These are phyloP conservation scores for Cyclotella kingstonii DNA, from an alignment of 108 stramenopile species.

Conservation along the genomic window DNA sequence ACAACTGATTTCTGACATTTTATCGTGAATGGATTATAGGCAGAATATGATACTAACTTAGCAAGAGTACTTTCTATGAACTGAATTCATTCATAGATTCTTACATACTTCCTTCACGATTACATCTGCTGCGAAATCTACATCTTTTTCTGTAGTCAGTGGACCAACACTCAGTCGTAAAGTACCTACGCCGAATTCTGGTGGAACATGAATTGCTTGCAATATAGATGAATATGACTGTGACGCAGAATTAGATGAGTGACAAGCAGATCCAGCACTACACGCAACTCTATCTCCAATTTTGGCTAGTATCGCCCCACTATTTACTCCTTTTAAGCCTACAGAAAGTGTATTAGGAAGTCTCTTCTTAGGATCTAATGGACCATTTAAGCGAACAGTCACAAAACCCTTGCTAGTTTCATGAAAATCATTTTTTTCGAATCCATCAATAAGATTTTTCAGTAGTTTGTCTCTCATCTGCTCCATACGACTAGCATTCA, in stretches of 20 bases:
- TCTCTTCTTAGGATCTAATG: conserved; percentile 49
- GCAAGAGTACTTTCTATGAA: too few relatives aligned
- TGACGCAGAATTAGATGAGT: conserved; percentile 53
- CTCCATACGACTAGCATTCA: conserved; percentile 64
- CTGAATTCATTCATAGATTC: too few relatives aligned
- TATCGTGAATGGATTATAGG: too few relatives aligned
- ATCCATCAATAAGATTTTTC: conserved; percentile 29
- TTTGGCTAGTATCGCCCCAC: conserved; percentile 52
- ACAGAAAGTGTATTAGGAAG: conserved; percentile 95
- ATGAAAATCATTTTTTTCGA: conserved; percentile 29
- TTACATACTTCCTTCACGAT: conserved; percentile 58
- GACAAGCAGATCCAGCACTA: conserved; percentile 92
- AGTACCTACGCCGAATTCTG: conserved; percentile 83
- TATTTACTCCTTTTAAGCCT: conserved; percentile 63
- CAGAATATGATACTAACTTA: too few relatives aligned
- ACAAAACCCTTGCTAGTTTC: neutral
- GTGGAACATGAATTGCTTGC: conserved; percentile 83
- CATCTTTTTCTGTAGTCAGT: conserved; percentile 68
- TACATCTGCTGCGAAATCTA: conserved; percentile 80
- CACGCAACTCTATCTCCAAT: conserved; percentile 79
- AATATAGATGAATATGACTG: conserved; percentile 69
- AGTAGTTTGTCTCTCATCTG: conserved; percentile 64
- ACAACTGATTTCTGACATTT: too few relatives aligned
- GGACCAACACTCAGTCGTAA: conserved; percentile 91
- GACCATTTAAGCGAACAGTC: conserved; percentile 76